Base-by-base conservation (phyloP, 2,329 filamentous ascomycete species). In the Leptographium lundbergii region DNA sequence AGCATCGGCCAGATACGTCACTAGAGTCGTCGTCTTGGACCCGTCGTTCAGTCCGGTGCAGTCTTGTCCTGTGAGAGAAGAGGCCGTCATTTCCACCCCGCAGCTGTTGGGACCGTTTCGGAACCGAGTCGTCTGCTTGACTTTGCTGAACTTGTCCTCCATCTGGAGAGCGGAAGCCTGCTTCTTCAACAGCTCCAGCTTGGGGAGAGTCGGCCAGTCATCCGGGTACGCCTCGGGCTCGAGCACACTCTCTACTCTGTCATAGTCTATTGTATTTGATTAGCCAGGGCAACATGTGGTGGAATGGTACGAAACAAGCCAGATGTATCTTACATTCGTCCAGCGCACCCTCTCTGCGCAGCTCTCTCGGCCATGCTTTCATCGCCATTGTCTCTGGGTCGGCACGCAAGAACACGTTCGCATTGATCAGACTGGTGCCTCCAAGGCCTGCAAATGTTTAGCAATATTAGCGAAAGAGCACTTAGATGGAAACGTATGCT, bases 1-100 rank as follows among this genome's bases (percentile, higher is more conserved):
- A 1, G 85, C 84, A 67, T 88, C 85, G 9, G 81, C 77, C 9
- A 88, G 71, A 65, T 88, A 88, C 0, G 84, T 88, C 45, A 85
- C 81, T 1, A 84, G 73, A 0, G 81, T 86, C 13, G 80, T 84
- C 22, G 78, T 86, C 69, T 87, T 87, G 34, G 81, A 86, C 2
- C 82, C 82, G 67, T 88, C 85, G 63, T 88, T 87, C 60, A 85
- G 64, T 1, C 84, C 85, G 0, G 83, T 86, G 47, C 69, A 70
- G 63, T 88, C 85, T 68, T 85, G 81, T 1, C 84, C 84, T 0
- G 81, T 81, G 25, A 84, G 71, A 0, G 77, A 76, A 0, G 81
- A 85, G 0, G 78, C 74, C 24, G 75, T 72, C 84, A 88, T 85
- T 63, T 81, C 74, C 3, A 87, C 81, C 17, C 84, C 85, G n/a